Conservation (phyloP, 257 asterid genomes). For the Solanum pinnatisectum region DNA sequence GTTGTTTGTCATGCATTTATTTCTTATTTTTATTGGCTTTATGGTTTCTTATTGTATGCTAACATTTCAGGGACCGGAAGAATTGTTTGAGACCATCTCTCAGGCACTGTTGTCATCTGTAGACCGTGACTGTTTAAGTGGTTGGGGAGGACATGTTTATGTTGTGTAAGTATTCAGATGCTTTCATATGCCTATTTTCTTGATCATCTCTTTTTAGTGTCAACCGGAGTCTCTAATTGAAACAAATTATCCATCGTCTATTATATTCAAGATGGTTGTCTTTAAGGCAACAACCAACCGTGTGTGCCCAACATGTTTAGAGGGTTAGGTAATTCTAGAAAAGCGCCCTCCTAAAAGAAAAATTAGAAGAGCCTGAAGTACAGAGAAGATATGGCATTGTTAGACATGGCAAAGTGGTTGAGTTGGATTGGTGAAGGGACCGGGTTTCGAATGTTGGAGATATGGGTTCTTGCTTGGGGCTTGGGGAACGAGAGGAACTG, state of each 20-base stretch:
- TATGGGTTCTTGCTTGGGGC: not conserved
- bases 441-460: not conserved
- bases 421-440: not conserved
- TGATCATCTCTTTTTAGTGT: not conserved
- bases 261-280: not conserved
- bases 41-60: not conserved
- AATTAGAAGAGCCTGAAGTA: not conserved
- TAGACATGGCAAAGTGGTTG: not conserved
- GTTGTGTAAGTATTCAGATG: constrained; percentile 57
- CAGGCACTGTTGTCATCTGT: constrained; percentile 83
- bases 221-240: not conserved
- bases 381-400: not conserved
- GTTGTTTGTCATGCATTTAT: not conserved
- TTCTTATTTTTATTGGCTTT: not conserved
- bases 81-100: constrained; percentile 84
- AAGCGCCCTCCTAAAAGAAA: not conserved
- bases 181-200: not conserved
- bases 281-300: not conserved
- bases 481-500: not conserved
- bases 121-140: constrained; percentile 96
- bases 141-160: constrained; percentile 99
- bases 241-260: not conserved
- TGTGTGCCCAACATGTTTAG: not conserved
- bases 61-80: constrained; percentile 65
- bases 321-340: not conserved